Percentiles rank a stretch among this genome's conserved stretches.
These are phyloP conservation scores for Circinella umbellata DNA, from an alignment of 371 early-diverging fungal species.

Conservation along the genomic window DNA sequence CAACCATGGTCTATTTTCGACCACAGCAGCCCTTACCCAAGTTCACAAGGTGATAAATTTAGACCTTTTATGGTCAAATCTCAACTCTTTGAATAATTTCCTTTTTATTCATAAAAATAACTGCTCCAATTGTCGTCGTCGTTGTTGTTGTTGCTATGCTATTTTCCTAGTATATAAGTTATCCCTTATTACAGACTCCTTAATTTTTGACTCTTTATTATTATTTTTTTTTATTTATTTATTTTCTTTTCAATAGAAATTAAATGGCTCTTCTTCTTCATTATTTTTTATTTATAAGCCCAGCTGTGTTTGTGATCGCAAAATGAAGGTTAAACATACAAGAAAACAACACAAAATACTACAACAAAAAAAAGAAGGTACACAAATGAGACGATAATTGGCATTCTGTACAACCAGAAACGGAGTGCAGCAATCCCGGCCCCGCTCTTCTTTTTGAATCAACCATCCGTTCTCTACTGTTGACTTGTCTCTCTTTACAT, in stretches of 20 bases:
- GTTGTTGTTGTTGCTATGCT: no score
- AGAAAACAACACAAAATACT: background rate
- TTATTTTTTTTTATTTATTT: no score
- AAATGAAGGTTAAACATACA: background rate
- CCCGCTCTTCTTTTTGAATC: background rate
- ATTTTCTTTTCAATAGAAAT: no score
- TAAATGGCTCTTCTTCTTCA: no score
- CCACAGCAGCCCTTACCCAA: slow-evolving; percentile 6
- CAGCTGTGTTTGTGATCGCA: background rate
- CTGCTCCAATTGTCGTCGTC: no score
- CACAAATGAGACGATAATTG: slow-evolving; percentile 8
- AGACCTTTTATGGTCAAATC: background rate
- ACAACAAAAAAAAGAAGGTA: slow-evolving; percentile 2
- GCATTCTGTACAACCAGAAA: slow-evolving; percentile 6
- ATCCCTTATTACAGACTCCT: no score
- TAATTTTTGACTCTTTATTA: no score
- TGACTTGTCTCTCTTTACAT: no score
- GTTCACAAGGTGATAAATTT: background rate
- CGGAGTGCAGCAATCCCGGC: slow-evolving; percentile 5
- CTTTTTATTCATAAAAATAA: no score
- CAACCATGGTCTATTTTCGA: slow-evolving; percentile 10
- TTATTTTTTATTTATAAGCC: background rate
- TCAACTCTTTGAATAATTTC: background rate
- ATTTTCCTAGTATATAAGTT: no score
- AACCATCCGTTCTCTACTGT: no score